Evolutionary conservation across 108 stramenopile species (phyloP).

Genomic region (Mayamaea pseudoterrestris): DNA sequence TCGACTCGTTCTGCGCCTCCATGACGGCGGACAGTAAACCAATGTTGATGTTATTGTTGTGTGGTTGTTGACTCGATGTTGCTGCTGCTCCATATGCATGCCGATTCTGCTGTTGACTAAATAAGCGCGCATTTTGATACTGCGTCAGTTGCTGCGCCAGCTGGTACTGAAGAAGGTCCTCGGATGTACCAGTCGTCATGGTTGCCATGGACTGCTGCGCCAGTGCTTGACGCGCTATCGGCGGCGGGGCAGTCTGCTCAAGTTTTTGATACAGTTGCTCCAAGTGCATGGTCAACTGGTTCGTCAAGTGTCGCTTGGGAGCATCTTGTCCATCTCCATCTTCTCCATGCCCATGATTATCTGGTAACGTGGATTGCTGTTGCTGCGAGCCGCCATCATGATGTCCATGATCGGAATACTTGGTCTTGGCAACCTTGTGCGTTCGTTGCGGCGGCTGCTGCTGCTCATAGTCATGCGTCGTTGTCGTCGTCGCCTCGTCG

Average conservation of each 20-base stretch:
- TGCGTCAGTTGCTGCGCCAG: background rate
- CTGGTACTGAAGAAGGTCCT: background rate
- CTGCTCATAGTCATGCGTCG: background rate
- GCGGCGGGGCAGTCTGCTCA: background rate
- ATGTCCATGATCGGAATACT: conserved; percentile 28
- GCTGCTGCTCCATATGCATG: background rate
- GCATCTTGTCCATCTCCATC: no score
- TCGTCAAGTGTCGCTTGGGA: no score
- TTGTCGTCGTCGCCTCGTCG: background rate
- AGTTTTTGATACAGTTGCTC: conserved; percentile 12
- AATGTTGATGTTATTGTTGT: background rate
- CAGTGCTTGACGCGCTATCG: background rate
- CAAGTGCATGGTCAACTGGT: conserved; percentile 16
- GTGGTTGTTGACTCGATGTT: background rate
- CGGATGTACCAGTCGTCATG: background rate
- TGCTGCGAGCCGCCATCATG: no score
- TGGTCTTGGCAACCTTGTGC: conserved; percentile 24
- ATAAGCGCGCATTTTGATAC: background rate
- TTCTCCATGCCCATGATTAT: background rate
- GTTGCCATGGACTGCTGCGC: no score
- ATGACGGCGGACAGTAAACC: conserved; percentile 2
- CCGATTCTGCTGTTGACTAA: background rate
- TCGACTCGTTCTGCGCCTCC: background rate
- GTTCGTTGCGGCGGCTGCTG: background rate
- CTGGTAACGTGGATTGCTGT: conserved; percentile 11